Base-by-base conservation (phyloP, 2,329 filamentous ascomycete species). In the Stemphylium lycopersici region DNA sequence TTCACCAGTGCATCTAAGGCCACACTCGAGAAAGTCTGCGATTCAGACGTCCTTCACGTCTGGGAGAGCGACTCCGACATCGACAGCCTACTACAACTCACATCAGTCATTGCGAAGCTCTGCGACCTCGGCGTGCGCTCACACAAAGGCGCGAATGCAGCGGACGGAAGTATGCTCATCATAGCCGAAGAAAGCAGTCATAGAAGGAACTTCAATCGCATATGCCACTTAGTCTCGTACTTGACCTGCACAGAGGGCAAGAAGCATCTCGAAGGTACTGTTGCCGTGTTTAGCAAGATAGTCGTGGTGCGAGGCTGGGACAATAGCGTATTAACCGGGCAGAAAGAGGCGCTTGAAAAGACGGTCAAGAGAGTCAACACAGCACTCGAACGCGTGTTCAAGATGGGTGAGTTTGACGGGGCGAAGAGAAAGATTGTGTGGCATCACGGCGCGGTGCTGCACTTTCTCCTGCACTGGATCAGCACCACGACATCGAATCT, bases 41-140 rank as follows among this genome's bases (percentile, higher is more conserved):
- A 69, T 20, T 24, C 61, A 5, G 41, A 58, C 5, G 62, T 61
- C 10, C 54, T 75, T 0, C 69, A 73, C 41, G 55, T 75, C n/a
- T 75, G 71, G 71, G 71, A 75, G 42, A 58, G 63, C 0, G 63
- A 71, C 11, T 66, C 68, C 1, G 71, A 75, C 26, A 50, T 72
- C 12, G 72, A 74, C 26, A 63, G 58, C 18, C 55, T 75, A 13
- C 52, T 74, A 2, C 72, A 73, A 15, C 53, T 75, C 3, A 67
- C 62, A 1, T 66, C 69, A 8, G 62, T 71, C 31, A 68, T 73
- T 24, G 63, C 67, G 3, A 71, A 68, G 52, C 48, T 72, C 7
- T 66, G 62, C 34, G 52, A 67, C n/a, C 55, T 67, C 7, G 65
- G 66, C 12, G 53, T 57, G 6, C 57, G 61, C 34, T 53, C 60